Evolutionary conservation across 768 basidiomycete genomes (phyloP).

Genomic region (Imleria badia): DNA sequence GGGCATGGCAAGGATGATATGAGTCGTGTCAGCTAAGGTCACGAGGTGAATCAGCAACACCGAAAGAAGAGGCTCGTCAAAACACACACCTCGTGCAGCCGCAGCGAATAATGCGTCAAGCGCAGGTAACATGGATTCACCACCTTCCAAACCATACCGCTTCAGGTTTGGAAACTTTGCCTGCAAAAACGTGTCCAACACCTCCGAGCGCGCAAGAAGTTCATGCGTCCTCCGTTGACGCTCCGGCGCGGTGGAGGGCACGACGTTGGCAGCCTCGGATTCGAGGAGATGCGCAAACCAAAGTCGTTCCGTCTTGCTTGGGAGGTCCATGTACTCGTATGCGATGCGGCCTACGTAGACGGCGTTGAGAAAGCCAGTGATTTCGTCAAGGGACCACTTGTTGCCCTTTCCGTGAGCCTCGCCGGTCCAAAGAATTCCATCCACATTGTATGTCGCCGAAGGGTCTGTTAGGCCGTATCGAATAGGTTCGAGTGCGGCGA

Average conservation of each 20-base stretch:
- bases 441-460: constrained; percentile 58
- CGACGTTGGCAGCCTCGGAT: constrained; percentile 37
- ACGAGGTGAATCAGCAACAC: background rate
- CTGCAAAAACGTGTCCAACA: constrained; percentile 82
- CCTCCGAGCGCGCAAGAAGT: constrained; percentile 74
- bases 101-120: constrained; percentile 72
- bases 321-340: constrained; percentile 91
- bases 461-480: constrained; percentile 72
- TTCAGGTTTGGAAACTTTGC: constrained; percentile 87
- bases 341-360: constrained; percentile 86
- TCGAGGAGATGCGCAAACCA: constrained; percentile 92
- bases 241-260: constrained; percentile 29
- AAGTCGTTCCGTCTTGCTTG: constrained; percentile 78
- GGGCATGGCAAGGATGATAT: constrained; percentile 82
- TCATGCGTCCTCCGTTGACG: constrained; percentile 60
- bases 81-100: constrained; percentile 53
- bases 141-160: constrained; percentile 88
- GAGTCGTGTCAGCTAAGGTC: constrained; percentile 57
- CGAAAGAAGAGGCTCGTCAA: background rate
- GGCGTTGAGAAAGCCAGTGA: constrained; percentile 63
- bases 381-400: constrained; percentile 70
- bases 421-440: constrained; percentile 79
- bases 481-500: constrained; percentile 70
- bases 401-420: constrained; percentile 24
- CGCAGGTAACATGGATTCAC: constrained; percentile 91